Evolutionary conservation across 2,329 filamentous ascomycete species (phyloP), one percentile per base, ranked within the genome.

Genomic region (Fusarium continuum): DNA sequence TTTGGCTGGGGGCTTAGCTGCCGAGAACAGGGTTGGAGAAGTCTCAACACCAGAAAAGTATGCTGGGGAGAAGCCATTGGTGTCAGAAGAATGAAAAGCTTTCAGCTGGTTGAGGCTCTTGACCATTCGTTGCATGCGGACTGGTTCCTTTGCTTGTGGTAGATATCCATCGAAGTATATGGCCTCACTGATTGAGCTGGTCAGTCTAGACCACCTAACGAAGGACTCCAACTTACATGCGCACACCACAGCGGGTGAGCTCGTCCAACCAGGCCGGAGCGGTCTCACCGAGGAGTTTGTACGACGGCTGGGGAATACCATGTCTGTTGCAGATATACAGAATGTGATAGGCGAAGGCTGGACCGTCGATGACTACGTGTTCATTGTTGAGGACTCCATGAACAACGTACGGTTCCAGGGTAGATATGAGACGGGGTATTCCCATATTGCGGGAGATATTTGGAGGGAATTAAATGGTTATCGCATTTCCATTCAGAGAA

Each of bases 111-210:
- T 76, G 8, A 89, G 85, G 19, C 81, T 85, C 17, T 79, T 82
- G 44, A 86, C 78, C 29, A 91, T 79, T 28, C 92, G 83, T 9
- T 82, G 75, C 45, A 88, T 77, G 5, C 92, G 85, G 7, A 87
- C 85, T 0, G 77, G 73, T 28, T 83, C 81, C 72, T 97, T 97
- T 5, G 80, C 75, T 0, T 73, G 55, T 1, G 94, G 94, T 1
- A 98, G 81, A 52, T 86, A 88, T 13, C 93, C 93, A 74, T 98
- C 94, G 69, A 98, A 97, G 73, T 90, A 93, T 48, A 97, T 90
- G 40, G 83, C 86, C 55, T 85, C 78, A 39, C 73, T 74, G 61
- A 4, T 11, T 10, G 5, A 10, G 10, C 4, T 4, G 8, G 20
- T 70, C 14, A 70, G 64, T 32, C 9, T 20, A 6, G 3, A 16